Base-by-base conservation (phyloP, 495 filamentous ascomycete genomes). In the Rusavskia elegans region DNA sequence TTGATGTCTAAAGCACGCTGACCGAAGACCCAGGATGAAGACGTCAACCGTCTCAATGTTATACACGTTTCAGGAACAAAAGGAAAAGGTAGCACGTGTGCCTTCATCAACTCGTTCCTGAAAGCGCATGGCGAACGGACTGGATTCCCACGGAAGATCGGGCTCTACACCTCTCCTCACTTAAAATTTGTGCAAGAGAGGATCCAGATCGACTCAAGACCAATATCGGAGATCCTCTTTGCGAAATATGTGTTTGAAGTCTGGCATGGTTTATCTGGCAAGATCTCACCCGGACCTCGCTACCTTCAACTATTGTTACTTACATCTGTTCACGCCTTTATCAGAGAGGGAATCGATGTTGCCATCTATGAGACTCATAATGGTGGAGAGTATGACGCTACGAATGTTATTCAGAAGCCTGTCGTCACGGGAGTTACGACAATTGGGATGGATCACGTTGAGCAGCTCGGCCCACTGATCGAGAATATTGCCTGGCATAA, bases 401-500 rank as follows among this genome's bases (percentile, higher is more conserved):
- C 84, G 1, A 89, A 89, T 53, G 68, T 87, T 17, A 72, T 86
- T 11, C 66, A 70, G 8, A 64, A 68, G 19, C 83, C 83, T 4
- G 71, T 76, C 5, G 78, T 74, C 0, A 72, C 71, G 1, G 83
- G 77, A 2, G 77, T 89, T 30, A 78, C 73, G 37, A 80, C 73
- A 21, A 67, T 89, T 11, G 84, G 81, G 11, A 84, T 89, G 48
- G 84, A 89, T 54, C 84, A 89, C 53, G 72, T 76, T 9, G 69
- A 64, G 23, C 68, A 78, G 54, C 73, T 89, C 19, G 84, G 84
- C 8, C 14, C 37, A 39, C 14, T 14, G 13, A 70, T 85, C n/a
- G 77, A 81, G 36, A 71, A 82, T 55, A 89, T 89, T 56, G 83
- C 84, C 9, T 87, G 84, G 84, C 83, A 89, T 57, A 87, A 89